These are phyloP conservation scores for Verticillium nonalfalfae DNA, from an alignment of 2,329 filamentous ascomycete genomes.

Conservation along the genomic window DNA sequence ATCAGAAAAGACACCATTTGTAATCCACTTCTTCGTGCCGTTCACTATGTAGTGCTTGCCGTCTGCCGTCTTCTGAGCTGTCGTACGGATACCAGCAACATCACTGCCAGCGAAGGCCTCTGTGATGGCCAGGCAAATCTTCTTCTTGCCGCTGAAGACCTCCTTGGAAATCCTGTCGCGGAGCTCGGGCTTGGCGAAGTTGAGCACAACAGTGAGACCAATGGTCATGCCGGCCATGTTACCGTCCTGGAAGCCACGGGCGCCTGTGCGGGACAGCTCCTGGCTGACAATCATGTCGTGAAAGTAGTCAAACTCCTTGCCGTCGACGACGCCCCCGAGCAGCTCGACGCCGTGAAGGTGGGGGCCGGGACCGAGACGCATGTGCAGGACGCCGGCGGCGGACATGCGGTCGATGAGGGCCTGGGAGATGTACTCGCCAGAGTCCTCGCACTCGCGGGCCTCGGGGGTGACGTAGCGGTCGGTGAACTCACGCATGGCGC, in stretches of 20 bases:
- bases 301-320: conserved; percentile 82
- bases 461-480: conserved; percentile 67
- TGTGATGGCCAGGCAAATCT: conserved; percentile 82
- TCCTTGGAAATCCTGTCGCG: conserved; percentile 64
- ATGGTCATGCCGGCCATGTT: conserved; percentile 77
- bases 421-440: conserved; percentile 64
- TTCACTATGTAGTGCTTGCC: conserved; percentile 68
- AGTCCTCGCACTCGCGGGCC: conserved; percentile 68
- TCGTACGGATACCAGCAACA: conserved; percentile 73
- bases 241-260: conserved; percentile 78
- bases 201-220: conserved; percentile 2
- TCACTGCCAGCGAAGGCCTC: conserved; percentile 84
- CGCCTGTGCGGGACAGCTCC: conserved; percentile 64
- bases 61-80: conserved; percentile 68
- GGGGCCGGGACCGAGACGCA: conserved; percentile 77
- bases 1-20: conserved; percentile 72
- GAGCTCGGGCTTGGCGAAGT: conserved; percentile 30
- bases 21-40: conserved; percentile 82
- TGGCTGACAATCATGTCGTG: conserved; percentile 74
- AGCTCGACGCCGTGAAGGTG: conserved; percentile 68
- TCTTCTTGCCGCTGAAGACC: conserved; percentile 74
- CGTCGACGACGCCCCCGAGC: conserved; percentile 63
- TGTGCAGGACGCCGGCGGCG: conserved; percentile 66
- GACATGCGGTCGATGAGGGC: conserved; percentile 75
- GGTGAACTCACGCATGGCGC: conserved; percentile 65